Percentiles rank a stretch among this genome's conserved stretches.
These are phyloP conservation scores for Trichosporon sp. DNA, from an alignment of 1,284 basidiomycete species.

Conservation along the genomic window DNA sequence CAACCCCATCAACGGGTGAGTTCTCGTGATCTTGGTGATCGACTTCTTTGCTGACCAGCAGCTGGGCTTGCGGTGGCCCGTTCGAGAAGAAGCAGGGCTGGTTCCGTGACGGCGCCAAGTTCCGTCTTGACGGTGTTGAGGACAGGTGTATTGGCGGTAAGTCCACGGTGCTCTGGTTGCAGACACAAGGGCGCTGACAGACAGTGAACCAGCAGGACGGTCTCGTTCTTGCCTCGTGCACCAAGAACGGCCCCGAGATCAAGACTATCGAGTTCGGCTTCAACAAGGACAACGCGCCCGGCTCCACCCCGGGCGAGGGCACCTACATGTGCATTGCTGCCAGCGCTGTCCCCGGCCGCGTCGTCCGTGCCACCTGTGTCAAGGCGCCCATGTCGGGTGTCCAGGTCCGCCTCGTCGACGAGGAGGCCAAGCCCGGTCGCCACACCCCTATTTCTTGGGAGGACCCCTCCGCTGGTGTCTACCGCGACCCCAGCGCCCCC, in stretches of 20 bases:
- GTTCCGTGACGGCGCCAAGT: background rate
- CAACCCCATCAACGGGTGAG: conserved; percentile 1
- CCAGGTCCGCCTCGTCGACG: background rate
- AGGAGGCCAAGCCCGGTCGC: background rate
- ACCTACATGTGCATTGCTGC: background rate
- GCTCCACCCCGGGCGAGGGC: background rate
- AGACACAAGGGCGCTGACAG: background rate
- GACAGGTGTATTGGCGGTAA: background rate
- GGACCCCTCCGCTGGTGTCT: background rate
- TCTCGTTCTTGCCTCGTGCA: background rate
- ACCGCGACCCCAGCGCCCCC: background rate
- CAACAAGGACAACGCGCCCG: background rate
- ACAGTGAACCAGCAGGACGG: background rate
- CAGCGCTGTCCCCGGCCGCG: background rate
- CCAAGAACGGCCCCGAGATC: background rate
- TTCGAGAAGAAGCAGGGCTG: background rate
- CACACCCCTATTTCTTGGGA: background rate
- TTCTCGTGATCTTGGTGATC: background rate
- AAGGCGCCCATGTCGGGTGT: background rate
- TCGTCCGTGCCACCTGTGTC: background rate
- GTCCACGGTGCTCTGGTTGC: background rate
- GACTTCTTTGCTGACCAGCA: background rate
- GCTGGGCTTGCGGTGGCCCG: background rate
- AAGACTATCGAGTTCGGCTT: background rate
- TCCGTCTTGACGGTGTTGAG: background rate